Conservation (phyloP, 2,329 filamentous ascomycete species). For the Rosellinia necatrix region DNA sequence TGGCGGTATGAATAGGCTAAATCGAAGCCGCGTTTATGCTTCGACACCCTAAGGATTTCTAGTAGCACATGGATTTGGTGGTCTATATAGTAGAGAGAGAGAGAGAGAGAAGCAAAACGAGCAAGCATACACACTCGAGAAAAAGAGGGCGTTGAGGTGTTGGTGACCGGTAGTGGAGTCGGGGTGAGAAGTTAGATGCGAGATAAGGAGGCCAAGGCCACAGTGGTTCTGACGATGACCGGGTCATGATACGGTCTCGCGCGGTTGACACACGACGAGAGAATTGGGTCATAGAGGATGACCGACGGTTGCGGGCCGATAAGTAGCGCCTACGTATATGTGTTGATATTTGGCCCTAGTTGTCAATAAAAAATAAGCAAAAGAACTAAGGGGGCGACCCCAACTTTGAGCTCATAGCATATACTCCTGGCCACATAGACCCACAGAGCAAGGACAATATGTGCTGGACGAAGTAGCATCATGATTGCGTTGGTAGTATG, state of each 20-base stretch:
- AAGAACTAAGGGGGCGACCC: slow-evolving; percentile 1
- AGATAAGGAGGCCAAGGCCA: slow-evolving; percentile 25
- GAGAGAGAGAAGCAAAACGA: background rate
- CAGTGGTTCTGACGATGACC: slow-evolving; percentile 8
- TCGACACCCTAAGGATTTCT: background rate
- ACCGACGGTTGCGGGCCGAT: slow-evolving; percentile 30
- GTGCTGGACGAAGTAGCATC: background rate
- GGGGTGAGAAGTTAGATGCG: slow-evolving; percentile 8
- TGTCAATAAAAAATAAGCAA: slow-evolving; percentile 9
- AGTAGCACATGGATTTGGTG: slow-evolving; percentile 2
- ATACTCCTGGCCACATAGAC: background rate
- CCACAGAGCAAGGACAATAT: background rate
- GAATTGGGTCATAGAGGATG: slow-evolving; percentile 23
- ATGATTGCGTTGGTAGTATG: too few species aligned
- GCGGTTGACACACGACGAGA: slow-evolving; percentile 18
- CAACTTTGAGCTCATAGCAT: slow-evolving; percentile 2
- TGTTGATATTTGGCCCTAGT: slow-evolving; percentile 23
- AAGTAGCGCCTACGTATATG: slow-evolving; percentile 28
- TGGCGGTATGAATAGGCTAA: slow-evolving; percentile 26
- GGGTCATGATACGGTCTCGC: slow-evolving; percentile 13
- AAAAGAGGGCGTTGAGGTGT: slow-evolving; percentile 1
- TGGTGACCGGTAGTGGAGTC: slow-evolving; percentile 12
- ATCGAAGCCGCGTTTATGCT: slow-evolving; percentile 19
- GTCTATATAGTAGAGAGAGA: slow-evolving; percentile 1
- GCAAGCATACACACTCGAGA: slow-evolving; percentile 4